A percentile compares a stretch with the other conserved stretches of the same genome.
Conservation (phyloP, 202 grass and related monocot genomes). For the Panicum hallii region DNA sequence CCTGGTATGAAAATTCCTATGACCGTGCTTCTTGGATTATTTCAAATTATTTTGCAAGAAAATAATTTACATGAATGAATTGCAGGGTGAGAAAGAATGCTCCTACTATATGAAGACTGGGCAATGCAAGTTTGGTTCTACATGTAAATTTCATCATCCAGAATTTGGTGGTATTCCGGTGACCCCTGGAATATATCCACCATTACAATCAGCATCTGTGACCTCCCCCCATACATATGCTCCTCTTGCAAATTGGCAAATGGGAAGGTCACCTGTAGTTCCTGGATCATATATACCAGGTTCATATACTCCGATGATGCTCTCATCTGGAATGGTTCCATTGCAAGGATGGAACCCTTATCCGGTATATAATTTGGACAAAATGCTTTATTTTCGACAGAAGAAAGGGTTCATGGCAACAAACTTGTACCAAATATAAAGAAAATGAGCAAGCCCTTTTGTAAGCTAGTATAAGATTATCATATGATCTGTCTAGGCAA, state of each 20-base stretch:
- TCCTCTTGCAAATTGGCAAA: slow-evolving; percentile 73
- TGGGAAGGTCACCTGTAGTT: slow-evolving; percentile 74
- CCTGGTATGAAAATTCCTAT: slow-evolving; percentile 47
- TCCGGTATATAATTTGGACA: slow-evolving; percentile 55
- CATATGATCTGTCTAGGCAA: slow-evolving; percentile 31
- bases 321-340: slow-evolving; percentile 85
- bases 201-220: slow-evolving; percentile 64
- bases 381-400: slow-evolving; percentile 14
- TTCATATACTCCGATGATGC: slow-evolving; percentile 77
- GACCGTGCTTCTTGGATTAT: slow-evolving; percentile 21
- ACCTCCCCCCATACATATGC: slow-evolving; percentile 68
- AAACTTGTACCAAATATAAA: slow-evolving; percentile 35
- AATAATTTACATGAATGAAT: slow-evolving; percentile 40
- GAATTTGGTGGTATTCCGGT: slow-evolving; percentile 58
- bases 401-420: slow-evolving; percentile 1
- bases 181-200: slow-evolving; percentile 71
- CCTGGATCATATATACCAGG: slow-evolving; percentile 71
- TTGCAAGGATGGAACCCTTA: slow-evolving; percentile 93
- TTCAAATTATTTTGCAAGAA: background rate
- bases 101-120: slow-evolving; percentile 98
- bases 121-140: slow-evolving; percentile 87
- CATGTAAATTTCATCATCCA: slow-evolving; percentile 97
- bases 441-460: slow-evolving; percentile 13
- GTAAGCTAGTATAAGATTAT: slow-evolving; percentile 33
- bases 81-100: slow-evolving; percentile 98